Conservation (phyloP, 192 early-diverging fungal genomes). For the Rhizoclosmatium globosum region DNA sequence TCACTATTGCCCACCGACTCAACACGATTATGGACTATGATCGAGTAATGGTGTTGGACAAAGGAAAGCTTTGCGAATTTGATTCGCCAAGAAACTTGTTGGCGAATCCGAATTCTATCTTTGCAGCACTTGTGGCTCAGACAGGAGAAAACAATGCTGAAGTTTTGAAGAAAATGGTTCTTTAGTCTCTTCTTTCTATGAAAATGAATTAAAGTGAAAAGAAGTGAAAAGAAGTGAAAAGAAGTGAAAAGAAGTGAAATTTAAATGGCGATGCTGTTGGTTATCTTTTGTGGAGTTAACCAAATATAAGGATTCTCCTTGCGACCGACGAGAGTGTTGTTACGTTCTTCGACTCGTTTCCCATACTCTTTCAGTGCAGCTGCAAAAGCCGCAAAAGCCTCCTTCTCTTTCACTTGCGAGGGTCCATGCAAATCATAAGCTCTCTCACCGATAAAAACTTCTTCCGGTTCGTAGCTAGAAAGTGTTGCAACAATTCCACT, state of each 20-base stretch:
- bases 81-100: conserved; percentile 62
- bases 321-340: background rate
- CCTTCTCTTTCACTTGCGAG: background rate
- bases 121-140: conserved; percentile 50
- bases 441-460: conserved; percentile 19
- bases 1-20: conserved; percentile 51
- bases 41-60: conserved; percentile 55
- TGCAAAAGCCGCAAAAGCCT: background rate
- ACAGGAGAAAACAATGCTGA: conserved; percentile 51
- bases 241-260: too few relatives aligned
- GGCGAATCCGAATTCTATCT: conserved; percentile 28
- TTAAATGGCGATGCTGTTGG: conserved; percentile 16
- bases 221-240: too few relatives aligned
- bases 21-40: conserved; percentile 60
- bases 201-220: background rate
- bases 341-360: conserved; percentile 1
- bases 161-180: conserved; percentile 11
- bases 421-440: conserved; percentile 13
- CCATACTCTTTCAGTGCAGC: conserved; percentile 1
- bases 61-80: conserved; percentile 57
- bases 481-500: background rate
- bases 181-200: background rate
- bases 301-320: conserved; percentile 28
- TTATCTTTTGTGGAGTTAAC: background rate
- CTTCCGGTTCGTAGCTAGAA: background rate